Conservation (phyloP, 257 asterid species). For the Gynochthodes officinalis region DNA sequence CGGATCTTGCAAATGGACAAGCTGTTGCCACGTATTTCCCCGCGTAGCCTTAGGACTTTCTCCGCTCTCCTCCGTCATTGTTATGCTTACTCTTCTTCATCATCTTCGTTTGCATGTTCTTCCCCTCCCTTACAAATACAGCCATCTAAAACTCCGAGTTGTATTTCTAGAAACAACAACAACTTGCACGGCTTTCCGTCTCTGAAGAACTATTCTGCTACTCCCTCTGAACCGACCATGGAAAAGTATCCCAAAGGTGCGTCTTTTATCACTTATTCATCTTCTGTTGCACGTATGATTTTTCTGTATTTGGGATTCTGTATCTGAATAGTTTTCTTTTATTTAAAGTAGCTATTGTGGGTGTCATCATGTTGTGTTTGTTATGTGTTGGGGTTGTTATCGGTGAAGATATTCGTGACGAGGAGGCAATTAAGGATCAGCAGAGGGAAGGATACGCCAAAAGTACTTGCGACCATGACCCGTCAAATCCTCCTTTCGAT, state of each 20-base stretch:
- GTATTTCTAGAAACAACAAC: background rate
- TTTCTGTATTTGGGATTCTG: background rate
- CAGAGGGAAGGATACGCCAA: constrained; percentile 34
- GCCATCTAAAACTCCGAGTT: background rate
- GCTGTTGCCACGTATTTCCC: constrained; percentile 44
- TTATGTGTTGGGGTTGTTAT: background rate
- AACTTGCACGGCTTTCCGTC: background rate
- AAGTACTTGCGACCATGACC: constrained; percentile 32
- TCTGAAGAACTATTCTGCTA: background rate
- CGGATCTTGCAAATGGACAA: constrained; percentile 33
- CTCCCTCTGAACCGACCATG: constrained; percentile 29
- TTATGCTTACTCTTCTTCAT: background rate
- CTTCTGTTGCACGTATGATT: background rate
- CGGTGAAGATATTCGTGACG: constrained; percentile 28
- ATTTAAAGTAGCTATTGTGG: constrained; percentile 1
- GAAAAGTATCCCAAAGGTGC: constrained; percentile 40
- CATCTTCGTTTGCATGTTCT: constrained; percentile 1
- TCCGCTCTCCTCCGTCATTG: background rate
- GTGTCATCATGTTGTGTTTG: background rate
- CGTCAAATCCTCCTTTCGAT: constrained; percentile 32
- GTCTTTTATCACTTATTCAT: background rate
- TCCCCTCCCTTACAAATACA: background rate
- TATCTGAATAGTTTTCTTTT: background rate
- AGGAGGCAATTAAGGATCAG: constrained; percentile 31
- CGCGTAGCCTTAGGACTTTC: constrained; percentile 27